phyloP scores from a whole-genome alignment of 2,329 filamentous ascomycete species.

The Cercospora beticola region DNA sequence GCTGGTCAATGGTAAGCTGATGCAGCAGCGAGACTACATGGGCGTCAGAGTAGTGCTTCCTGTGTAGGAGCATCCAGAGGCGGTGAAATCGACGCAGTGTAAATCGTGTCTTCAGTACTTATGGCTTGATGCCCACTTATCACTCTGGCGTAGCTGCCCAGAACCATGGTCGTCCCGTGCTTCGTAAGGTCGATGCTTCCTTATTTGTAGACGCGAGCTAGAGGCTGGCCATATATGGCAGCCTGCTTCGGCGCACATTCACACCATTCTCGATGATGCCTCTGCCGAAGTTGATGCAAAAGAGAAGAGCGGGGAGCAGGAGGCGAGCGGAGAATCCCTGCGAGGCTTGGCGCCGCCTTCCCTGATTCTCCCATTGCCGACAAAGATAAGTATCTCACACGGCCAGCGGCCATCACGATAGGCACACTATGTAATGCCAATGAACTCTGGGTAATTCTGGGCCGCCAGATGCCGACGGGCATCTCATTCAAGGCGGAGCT shows the following conservation, averaged over 20 bases:
- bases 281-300: neutral
- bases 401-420: neutral
- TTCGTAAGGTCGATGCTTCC: neutral
- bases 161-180: too few relatives aligned
- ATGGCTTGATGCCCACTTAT: too few relatives aligned
- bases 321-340: neutral
- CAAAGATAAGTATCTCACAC: neutral
- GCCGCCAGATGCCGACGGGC: neutral
- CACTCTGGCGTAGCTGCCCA: too few relatives aligned
- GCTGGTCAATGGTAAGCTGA: conserved; percentile 47
- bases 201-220: neutral
- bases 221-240: too few relatives aligned
- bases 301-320: neutral
- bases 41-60: conserved; percentile 49
- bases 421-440: neutral
- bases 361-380: neutral
- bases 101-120: too few relatives aligned
- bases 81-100: too few relatives aligned
- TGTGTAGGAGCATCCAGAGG: conserved; percentile 32
- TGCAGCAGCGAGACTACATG: conserved; percentile 51
- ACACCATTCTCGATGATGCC: neutral
- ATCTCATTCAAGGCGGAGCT: neutral
- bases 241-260: too few relatives aligned
- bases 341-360: neutral
- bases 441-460: neutral